Conservation (phyloP, 106 monocot genomes). For the Triglochin maritima region DNA sequence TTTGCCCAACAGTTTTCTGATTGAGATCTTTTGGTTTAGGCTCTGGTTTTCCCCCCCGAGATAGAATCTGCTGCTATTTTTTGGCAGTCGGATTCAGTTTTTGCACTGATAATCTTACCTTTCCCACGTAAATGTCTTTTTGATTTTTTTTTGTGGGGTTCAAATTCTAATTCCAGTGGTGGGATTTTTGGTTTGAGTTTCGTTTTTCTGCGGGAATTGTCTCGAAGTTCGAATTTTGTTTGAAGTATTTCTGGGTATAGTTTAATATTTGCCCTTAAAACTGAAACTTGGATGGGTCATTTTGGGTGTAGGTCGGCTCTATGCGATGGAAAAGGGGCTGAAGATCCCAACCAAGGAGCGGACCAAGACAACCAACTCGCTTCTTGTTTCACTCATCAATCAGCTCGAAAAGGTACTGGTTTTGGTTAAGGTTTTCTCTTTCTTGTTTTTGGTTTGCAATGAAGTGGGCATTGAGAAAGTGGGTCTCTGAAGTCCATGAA, state of each 20-base stretch:
- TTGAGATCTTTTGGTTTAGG: too few species aligned
- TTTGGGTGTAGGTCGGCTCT: slow-evolving; percentile 49
- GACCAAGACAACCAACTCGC: slow-evolving; percentile 84
- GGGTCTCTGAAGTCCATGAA: not conserved
- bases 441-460: not conserved
- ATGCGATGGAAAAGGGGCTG: slow-evolving; percentile 84
- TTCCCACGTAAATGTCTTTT: too few species aligned
- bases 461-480: not conserved
- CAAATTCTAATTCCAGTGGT: too few species aligned
- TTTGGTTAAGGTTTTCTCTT: not conserved
- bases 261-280: too few species aligned
- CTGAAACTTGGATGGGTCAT: slow-evolving; percentile 1
- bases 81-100: not conserved
- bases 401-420: slow-evolving; percentile 86
- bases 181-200: too few species aligned
- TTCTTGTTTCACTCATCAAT: slow-evolving; percentile 89
- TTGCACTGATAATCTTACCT: too few species aligned
- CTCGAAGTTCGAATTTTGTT: not conserved
- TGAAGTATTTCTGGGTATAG: too few species aligned
- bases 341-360: slow-evolving; percentile 82
- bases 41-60: too few species aligned
- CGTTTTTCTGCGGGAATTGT: not conserved
- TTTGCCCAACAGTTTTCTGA: too few species aligned
- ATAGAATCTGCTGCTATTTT: not conserved
- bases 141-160: too few species aligned